These are phyloP conservation scores for Cutaneotrichosporon mucoides DNA, from an alignment of 1,284 basidiomycete species.

Conservation along the genomic window DNA sequence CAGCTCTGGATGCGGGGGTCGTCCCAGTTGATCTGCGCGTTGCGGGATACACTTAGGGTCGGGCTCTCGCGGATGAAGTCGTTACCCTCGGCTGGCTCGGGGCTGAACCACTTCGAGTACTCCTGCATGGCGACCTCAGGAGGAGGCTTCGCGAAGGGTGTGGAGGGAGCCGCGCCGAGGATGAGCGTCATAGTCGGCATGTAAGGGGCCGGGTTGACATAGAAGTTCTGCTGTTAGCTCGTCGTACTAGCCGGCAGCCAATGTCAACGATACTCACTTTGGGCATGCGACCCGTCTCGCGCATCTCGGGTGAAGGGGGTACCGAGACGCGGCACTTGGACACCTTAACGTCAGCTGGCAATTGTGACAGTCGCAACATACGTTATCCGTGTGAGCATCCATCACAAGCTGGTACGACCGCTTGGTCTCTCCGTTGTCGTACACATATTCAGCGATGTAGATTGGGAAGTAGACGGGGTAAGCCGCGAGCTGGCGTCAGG, in stretches of 20 bases:
- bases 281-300: constrained; percentile 25
- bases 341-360: constrained; percentile 14
- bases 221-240: constrained; percentile 25
- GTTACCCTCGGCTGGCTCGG: constrained; percentile 18
- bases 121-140: constrained; percentile 12
- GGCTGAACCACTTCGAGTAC: constrained; percentile 35
- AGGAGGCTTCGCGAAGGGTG: constrained; percentile 2
- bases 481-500: constrained; percentile 31
- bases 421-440: constrained; percentile 22
- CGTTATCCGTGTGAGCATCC: constrained; percentile 40
- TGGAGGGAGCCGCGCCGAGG: constrained; percentile 6
- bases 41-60: constrained; percentile 19
- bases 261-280: background rate
- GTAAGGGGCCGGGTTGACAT: constrained; percentile 36
- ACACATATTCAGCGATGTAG: constrained; percentile 45
- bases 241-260: no score
- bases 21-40: constrained; percentile 32
- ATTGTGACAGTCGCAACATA: constrained; percentile 14
- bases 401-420: constrained; percentile 35
- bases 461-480: constrained; percentile 48
- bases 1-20: constrained; percentile 40
- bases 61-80: constrained; percentile 28
- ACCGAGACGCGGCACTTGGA: constrained; percentile 33
- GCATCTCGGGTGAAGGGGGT: constrained; percentile 31
- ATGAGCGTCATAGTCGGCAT: constrained; percentile 27